These are phyloP conservation scores for Adansonia digitata DNA, from an alignment of 345 rosid species.

Conservation along the genomic window DNA sequence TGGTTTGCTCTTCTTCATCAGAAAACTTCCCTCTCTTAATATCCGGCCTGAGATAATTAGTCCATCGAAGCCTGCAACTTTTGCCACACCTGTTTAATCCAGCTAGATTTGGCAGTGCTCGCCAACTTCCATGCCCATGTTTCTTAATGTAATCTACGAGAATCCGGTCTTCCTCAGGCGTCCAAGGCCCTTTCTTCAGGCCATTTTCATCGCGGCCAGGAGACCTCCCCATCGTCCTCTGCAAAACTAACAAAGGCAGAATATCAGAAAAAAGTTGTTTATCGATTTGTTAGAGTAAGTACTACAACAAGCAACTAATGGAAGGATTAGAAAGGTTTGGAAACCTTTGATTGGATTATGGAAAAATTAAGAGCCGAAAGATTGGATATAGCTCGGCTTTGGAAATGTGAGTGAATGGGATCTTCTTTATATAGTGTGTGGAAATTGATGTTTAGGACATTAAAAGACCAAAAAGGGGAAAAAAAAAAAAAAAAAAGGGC, in stretches of 20 bases:
- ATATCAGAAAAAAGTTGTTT: background rate
- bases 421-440: slow-evolving; percentile 23
- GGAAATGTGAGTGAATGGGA: background rate
- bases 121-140: slow-evolving; percentile 77
- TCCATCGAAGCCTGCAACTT: slow-evolving; percentile 78
- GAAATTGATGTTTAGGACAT: background rate
- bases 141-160: slow-evolving; percentile 44
- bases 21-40: slow-evolving; percentile 71
- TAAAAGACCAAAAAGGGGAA: too few species aligned
- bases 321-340: background rate
- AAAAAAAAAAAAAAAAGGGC: background rate
- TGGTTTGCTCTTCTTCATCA: slow-evolving; percentile 60
- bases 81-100: slow-evolving; percentile 77
- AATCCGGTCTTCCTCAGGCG: slow-evolving; percentile 57
- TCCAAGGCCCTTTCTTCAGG: slow-evolving; percentile 78
- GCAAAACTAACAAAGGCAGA: background rate
- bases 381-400: background rate
- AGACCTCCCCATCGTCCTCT: slow-evolving; percentile 38
- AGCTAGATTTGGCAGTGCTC: slow-evolving; percentile 63
- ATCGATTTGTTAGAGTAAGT: background rate
- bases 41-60: slow-evolving; percentile 72
- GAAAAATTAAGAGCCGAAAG: background rate
- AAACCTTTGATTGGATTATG: slow-evolving; percentile 7
- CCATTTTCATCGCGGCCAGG: slow-evolving; percentile 42
- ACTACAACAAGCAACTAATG: background rate